Evolutionary conservation across 768 basidiomycete species (phyloP), one percentile per base, ranked within the genome.

Genomic region (Leccinum variicolor): DNA sequence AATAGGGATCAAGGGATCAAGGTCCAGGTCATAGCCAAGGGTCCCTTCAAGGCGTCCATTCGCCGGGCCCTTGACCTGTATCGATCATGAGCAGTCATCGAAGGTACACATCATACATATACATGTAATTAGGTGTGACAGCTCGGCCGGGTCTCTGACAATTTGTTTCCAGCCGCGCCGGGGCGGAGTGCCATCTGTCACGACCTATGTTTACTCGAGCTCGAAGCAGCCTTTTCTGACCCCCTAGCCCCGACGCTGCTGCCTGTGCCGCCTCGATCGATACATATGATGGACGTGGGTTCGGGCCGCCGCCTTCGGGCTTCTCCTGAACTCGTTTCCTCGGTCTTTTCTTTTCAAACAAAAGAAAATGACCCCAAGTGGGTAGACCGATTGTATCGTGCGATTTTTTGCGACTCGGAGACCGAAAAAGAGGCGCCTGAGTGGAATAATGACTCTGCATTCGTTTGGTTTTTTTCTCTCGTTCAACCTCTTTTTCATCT

Each of bases 331-430:
- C 26, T 17, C 28, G 17, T n/a, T 15, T 13, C 29, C 49, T 50
- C 49, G 28, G 49, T 31, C 49, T 46, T 26, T 47, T 19, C 45
- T 23, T 17, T 49, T 19, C 11, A 9, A 36, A 17, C 17, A 4
- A 19, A 43, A 43, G 2, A 3, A 19, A 11, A 43, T 4, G 13
- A 28, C 10, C 33, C 45, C 41, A 58, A 33, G 10, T 4, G 6
- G 57, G 29, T 6, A 54, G 45, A 53, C 62, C 62, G 62, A 46
- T 58, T 33, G 34, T 34, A 54, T 63, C 62, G 62, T 52, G 54
- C 19, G 61, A 60, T 10, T 55, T 51, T 36, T 51, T 17, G 17
- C 3, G n/a, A 43, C 41, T 19, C 41, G 41, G 19, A 36, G 28
- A 52, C 39, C 34, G 28, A 53, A 39, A 21, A 51, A 13, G 29